Evolutionary conservation across 164 flowering plant species (phyloP), one percentile per base, ranked within the genome.

Genomic region (Berberis thunbergii): DNA sequence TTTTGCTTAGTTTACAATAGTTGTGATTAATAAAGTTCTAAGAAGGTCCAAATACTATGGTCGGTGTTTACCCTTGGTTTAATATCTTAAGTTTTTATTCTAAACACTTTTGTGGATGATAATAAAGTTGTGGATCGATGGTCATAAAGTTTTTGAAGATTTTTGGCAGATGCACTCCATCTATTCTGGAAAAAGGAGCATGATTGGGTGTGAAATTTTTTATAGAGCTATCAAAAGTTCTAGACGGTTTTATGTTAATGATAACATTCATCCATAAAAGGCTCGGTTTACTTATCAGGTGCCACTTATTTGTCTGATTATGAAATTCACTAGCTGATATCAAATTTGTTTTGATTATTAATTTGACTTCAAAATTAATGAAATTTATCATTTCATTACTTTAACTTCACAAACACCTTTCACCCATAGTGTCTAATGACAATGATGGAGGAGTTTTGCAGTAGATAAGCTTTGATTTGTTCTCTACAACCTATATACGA

Each of bases 161-260:
- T 26, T 26, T 7, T 52, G n/a, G 55, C 55, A 52, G 55, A 52
- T 52, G 1, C 55, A 11, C 13, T 52, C n/a, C 55, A 52, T 26
- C 10, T 12, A 52, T 52, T 52, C 55, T 52, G 1, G 55, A 1
- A 52, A 26, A 52, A 52, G 13, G 1, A 52, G 55, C 55, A 52
- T 26, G 55, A 52, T 26, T 52, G 55, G 55, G 55, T 12, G 13
- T 52, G 55, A 26, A 52, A 52, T 10, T 10, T 12, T 52, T 3
- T 52, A 52, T 52, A 26, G 55, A 52, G 55, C 55, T 52, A 52
- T 52, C 55, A 52, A 52, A 52, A 52, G 55, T 52, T 52, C n/a
- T 52, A 6, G 7, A 52, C 13, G 55, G 55, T 49, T 49, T 49
- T 6, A 6, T 49, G 52, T 49, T 49, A 49, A 49, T 49, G 52